These are phyloP conservation scores for Lactifluus echinatus DNA, from an alignment of 768 basidiomycete species.

Conservation along the genomic window DNA sequence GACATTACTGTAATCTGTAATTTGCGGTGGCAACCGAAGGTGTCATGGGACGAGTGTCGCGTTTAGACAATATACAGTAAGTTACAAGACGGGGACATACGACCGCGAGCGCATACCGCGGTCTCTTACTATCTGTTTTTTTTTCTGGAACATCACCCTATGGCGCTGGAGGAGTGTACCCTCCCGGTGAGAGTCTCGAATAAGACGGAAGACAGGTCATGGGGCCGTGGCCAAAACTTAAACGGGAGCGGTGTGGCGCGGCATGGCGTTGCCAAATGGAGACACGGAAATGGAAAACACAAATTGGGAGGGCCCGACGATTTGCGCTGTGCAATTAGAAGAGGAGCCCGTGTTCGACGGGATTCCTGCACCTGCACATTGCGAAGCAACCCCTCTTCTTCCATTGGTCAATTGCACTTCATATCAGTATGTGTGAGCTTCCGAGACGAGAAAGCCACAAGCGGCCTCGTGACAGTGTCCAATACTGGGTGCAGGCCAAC, in stretches of 20 bases:
- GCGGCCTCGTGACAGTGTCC: too few relatives aligned
- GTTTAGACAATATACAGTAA: not conserved
- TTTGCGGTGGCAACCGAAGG: not conserved
- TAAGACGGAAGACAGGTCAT: too few relatives aligned
- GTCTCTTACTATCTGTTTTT: not conserved
- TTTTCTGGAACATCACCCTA: not conserved
- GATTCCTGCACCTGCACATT: not conserved
- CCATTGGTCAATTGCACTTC: not conserved
- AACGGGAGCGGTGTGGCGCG: conserved; percentile 3
- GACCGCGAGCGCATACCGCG: not conserved
- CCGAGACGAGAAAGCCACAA: too few relatives aligned
- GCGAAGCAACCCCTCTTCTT: not conserved
- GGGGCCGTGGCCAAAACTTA: conserved; percentile 1
- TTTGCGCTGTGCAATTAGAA: not conserved
- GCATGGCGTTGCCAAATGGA: conserved; percentile 9
- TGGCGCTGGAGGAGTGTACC: not conserved
- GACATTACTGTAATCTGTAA: too few relatives aligned
- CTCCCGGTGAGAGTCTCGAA: not conserved
- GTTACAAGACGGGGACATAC: not conserved
- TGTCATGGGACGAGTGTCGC: conserved; percentile 3
- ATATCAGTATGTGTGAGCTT: too few relatives aligned
- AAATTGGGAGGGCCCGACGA: conserved; percentile 3
- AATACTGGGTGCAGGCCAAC: too few relatives aligned
- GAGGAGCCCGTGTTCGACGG: not conserved
- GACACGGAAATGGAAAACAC: conserved; percentile 7